These are phyloP conservation scores for Penicillium sp. DNA, from an alignment of 2,329 filamentous ascomycete species.

Conservation along the genomic window DNA sequence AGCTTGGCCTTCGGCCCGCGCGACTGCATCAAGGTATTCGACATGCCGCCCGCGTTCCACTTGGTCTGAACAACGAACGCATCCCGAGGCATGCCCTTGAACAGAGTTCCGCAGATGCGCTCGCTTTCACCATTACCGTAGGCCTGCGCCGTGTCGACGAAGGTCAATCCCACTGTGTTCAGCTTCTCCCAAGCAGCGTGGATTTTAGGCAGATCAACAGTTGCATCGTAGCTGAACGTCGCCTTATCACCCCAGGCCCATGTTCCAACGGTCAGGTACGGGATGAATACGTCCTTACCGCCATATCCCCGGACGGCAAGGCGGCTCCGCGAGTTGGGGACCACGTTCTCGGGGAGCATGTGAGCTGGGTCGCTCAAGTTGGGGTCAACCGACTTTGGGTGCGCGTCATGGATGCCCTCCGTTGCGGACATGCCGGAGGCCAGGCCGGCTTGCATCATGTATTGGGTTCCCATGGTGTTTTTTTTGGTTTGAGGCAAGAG, in stretches of 20 bases:
- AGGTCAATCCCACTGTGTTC: slow-evolving; percentile 42
- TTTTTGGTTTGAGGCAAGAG: background rate
- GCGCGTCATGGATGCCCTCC: slow-evolving; percentile 23
- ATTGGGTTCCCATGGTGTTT: slow-evolving; percentile 24
- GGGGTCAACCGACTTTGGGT: slow-evolving; percentile 24
- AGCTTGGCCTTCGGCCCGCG: slow-evolving; percentile 40
- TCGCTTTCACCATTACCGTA: slow-evolving; percentile 49
- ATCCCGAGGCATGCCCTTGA: slow-evolving; percentile 38
- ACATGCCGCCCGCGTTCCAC: slow-evolving; percentile 35
- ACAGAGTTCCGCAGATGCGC: slow-evolving; percentile 45
- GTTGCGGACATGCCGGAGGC: slow-evolving; percentile 29
- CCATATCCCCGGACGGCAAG: slow-evolving; percentile 25
- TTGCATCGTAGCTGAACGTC: slow-evolving; percentile 37
- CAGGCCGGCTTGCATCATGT: slow-evolving; percentile 27
- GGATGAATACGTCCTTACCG: slow-evolving; percentile 29
- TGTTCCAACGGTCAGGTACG: slow-evolving; percentile 31
- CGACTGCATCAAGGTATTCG: slow-evolving; percentile 36
- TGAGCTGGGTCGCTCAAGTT: slow-evolving; percentile 23
- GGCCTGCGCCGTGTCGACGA: slow-evolving; percentile 49
- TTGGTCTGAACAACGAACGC: slow-evolving; percentile 47
- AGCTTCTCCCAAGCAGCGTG: slow-evolving; percentile 44
- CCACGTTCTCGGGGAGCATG: slow-evolving; percentile 23
- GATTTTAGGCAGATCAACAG: slow-evolving; percentile 35
- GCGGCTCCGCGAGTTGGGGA: slow-evolving; percentile 23
- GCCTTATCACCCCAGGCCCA: slow-evolving; percentile 36